phyloP scores from a whole-genome alignment of 2,329 filamentous ascomycete genomes.

The Arthrinium phaeospermum region DNA sequence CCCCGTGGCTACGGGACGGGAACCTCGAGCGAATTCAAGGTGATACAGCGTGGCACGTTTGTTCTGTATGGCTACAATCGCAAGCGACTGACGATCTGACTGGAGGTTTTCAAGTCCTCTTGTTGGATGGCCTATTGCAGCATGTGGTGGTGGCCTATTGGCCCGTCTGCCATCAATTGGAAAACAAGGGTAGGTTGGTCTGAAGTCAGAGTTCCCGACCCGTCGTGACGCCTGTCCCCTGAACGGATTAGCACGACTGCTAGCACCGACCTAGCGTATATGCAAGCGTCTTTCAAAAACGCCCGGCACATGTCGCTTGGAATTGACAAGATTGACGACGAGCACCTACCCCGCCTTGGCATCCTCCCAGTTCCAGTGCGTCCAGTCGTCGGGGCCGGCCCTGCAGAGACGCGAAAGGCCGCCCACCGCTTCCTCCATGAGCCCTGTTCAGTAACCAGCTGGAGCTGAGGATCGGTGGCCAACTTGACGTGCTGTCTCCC shows the following conservation, averaged over 20 bases:
- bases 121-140: not conserved
- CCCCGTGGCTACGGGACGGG: not conserved
- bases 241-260: not conserved
- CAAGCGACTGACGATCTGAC: not conserved
- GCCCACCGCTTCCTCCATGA: not conserved
- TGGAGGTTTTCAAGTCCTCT: not conserved
- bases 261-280: not conserved
- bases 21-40: not conserved
- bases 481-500: not conserved
- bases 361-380: not conserved
- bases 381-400: not conserved
- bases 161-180: not conserved
- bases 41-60: not conserved
- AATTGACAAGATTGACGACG: not conserved
- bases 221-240: not conserved
- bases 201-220: slow-evolving; percentile 6
- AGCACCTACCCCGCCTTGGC: not conserved
- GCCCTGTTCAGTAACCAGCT: not conserved
- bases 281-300: not conserved
- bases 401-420: not conserved
- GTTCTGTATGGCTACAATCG: not conserved
- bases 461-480: not conserved
- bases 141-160: not conserved
- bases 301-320: not conserved
- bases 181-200: not conserved